A percentile compares a stretch with the other conserved stretches of the same genome.
Evolutionary conservation across 345 rosid genomes (phyloP).

Genomic region (Noccaea caerulescens): DNA sequence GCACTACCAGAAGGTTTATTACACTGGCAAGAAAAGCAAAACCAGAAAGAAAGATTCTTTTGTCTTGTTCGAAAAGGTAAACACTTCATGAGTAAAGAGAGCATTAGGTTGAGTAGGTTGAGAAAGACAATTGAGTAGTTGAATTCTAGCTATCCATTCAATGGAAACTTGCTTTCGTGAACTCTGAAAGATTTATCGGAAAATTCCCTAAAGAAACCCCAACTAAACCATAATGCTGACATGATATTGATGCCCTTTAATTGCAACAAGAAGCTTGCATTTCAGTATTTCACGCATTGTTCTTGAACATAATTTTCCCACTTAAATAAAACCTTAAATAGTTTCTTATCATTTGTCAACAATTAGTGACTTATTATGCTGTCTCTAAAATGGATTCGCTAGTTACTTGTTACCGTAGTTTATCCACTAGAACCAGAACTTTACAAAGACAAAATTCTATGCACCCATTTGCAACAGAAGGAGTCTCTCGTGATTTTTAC

Average conservation of each 20-base stretch:
- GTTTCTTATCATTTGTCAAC: constrained; percentile 15
- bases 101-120: constrained; percentile 39
- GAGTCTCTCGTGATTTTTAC: constrained; percentile 17
- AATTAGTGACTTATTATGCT: too few relatives aligned
- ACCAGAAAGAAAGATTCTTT: constrained; percentile 32
- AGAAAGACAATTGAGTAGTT: constrained; percentile 33
- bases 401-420: not conserved
- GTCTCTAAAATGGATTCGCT: not conserved
- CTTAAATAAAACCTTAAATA: not conserved
- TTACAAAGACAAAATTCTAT: constrained; percentile 11
- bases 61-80: constrained; percentile 37
- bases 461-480: constrained; percentile 16
- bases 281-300: too few relatives aligned
- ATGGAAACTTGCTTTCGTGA: constrained; percentile 19
- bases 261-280: too few relatives aligned
- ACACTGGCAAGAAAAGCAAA: constrained; percentile 34
- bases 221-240: constrained; percentile 17
- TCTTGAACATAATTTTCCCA: constrained; percentile 16
- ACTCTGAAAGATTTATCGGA: not conserved
- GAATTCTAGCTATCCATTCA: constrained; percentile 19
- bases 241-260: not conserved
- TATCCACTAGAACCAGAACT: constrained; percentile 11
- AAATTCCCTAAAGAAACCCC: too few relatives aligned
- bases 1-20: constrained; percentile 32
- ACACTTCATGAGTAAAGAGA: constrained; percentile 19